A percentile compares a stretch with the other conserved stretches of the same genome.
Evolutionary conservation across 257 asterid species (phyloP).

Genomic region (Thymus mandschuricus): DNA sequence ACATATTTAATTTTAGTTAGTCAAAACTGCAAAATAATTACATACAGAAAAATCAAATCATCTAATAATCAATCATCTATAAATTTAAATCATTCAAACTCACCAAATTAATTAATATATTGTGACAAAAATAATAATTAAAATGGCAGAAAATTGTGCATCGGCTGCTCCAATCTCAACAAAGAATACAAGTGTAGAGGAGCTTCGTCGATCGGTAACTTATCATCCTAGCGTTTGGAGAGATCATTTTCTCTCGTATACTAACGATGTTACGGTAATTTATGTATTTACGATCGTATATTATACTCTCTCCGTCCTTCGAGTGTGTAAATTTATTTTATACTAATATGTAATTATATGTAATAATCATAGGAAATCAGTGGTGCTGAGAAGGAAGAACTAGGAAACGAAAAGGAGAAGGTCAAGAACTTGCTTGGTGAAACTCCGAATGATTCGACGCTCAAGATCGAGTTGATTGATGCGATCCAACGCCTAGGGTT

Average conservation of each 20-base stretch:
- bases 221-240: slow-evolving; percentile 18
- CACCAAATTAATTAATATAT: too few relatives aligned
- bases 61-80: too few relatives aligned
- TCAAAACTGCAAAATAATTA: too few relatives aligned
- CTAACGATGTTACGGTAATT: not conserved
- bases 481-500: slow-evolving; percentile 43
- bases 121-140: too few relatives aligned
- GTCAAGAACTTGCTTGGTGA: slow-evolving; percentile 17
- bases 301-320: too few relatives aligned
- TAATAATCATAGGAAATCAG: slow-evolving; percentile 21
- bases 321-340: too few relatives aligned
- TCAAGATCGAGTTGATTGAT: slow-evolving; percentile 27
- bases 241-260: slow-evolving; percentile 2
- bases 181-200: not conserved
- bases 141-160: not conserved
- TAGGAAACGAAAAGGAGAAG: slow-evolving; percentile 10
- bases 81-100: too few relatives aligned
- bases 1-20: too few relatives aligned
- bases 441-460: slow-evolving; percentile 4
- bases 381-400: slow-evolving; percentile 3
- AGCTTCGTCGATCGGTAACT: slow-evolving; percentile 1
- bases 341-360: not conserved
- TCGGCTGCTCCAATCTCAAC: slow-evolving; percentile 1
- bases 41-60: too few relatives aligned
- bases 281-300: too few relatives aligned